Base-by-base conservation (phyloP, 1,284 basidiomycete species). In the Marasmius oreades region DNA sequence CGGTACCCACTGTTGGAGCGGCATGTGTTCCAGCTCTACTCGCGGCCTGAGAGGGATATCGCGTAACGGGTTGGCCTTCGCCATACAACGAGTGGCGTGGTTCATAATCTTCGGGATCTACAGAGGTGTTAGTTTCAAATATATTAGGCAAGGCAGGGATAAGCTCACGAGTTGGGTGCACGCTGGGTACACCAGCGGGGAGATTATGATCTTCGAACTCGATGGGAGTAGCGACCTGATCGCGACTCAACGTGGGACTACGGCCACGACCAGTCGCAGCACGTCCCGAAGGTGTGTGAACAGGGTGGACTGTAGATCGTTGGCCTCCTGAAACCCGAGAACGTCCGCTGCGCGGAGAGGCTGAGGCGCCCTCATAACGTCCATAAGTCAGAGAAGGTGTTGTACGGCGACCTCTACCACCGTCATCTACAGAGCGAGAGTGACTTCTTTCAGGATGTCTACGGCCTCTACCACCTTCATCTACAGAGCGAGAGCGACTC, bases 21-120 rank as follows among this genome's bases (percentile, higher is more conserved):
- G 24, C 43, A 54, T 46, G 56, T 2, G 56, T 54, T 12, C 52
- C 52, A 46, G 55, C n/a, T 6, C 39, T 26, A 48, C 11, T 43
- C 5, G 39, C 44, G 7, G 22, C 26, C 18, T 46, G 44, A 18
- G 28, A 31, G 28, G 28, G 28, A 31, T 31, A 31, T 31, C 28
- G 28, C 28, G 28, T 5, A 10, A 10, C 5, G 5, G 28, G 5
- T 31, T 10, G 28, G 10, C 28, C 28, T 31, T 31, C 28, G 28
- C 5, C 10, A 31, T 31, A 31, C 28, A 31, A 5, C 28, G 44
- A 45, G 44, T 45, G 44, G 44, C 44, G 44, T 8, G 20, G 44
- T 45, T 33, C 47, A 33, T 33, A 26, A 1, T 50, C 47, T n/a
- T 33, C 47, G 16, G 52, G 12, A 20, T 45, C 52, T 53, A 43